Base-by-base conservation (phyloP, 2,329 filamentous ascomycete species). In the Amphichorda felina region DNA sequence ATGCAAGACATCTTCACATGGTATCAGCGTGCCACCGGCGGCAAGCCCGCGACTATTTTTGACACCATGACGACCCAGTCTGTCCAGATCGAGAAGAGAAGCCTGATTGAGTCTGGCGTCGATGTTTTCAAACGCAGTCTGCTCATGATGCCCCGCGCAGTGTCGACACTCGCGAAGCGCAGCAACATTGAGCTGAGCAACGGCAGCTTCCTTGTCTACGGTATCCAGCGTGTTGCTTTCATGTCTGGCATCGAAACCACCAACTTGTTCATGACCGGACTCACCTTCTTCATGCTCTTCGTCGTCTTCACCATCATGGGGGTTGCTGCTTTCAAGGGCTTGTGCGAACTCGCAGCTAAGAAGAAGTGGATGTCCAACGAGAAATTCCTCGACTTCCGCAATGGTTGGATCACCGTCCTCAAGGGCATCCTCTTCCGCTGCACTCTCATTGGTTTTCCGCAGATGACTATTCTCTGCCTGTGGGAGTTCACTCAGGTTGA, bases 361-460 rank as follows among this genome's bases (percentile, higher is more conserved):
- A 68, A 75, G 42, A 76, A 77, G 48, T 82, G 75, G 69, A 86
- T 94, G 67, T 82, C 85, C 61, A 67, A 68, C 38, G 82, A 94
- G 53, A 87, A 84, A 49, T 95, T 95, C 59, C 68, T 81, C 46
- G 88, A 95, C 48, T 95, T 96, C 73, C 81, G 89, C 43, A 89
- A 91, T 49, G 87, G 86, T 46, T 95, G 89, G 89, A 78, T 80
- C 43, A 88, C 87, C 11, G 82, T 95, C 5, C 72, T 94, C 50
- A 93, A 94, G 66, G 89, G 89, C 38, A 93, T 95, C 46, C 69
- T 95, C 44, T 95, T 91, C 72, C 82, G 89, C 44, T 70, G 94
- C 50, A 77, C 88, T 29, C 70, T 95, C 27, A 91, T 95, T 49
- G 87, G 87, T 43, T 94, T 87, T 62, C 86, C 89, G 15, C 84